Base-by-base conservation (phyloP, 495 filamentous ascomycete species). In the Glarea lozoyensis region DNA sequence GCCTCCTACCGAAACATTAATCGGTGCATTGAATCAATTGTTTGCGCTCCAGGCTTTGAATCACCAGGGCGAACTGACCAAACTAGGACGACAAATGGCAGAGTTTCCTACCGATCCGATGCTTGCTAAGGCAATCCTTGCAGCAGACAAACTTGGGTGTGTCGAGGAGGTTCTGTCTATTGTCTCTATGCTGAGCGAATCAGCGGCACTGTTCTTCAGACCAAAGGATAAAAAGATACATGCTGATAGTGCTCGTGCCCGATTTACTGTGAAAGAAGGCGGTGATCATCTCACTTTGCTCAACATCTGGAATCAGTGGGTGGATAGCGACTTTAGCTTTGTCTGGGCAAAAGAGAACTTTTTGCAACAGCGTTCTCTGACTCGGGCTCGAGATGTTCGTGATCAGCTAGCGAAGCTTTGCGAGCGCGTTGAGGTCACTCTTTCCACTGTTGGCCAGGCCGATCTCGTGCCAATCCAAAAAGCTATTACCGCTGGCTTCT, bases 231-330 rank as follows among this genome's bases (percentile, higher is more conserved):
- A 97, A 68, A 94, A 95, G 54, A 81, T 96, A 35, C 84, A 94
- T 58, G 93, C 92, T 17, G 92, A 96, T 59, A 83, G 84, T 50
- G 92, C 92, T 3, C 81, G 90, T n/a, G 79, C 81, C 22, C 76
- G 93, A 2, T 96, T 97, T 65, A 95, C 92, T 0, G 67, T 88
- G 52, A 88, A 87, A 50, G 88, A 93, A 43, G 92, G 92, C 37
- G 92, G 92, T 31, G 92, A 98, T 62, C 86, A 94, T 56, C 61
- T 89, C 10, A 89, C 88, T 0, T 73, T 90, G 0, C 74, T 98
- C n/a, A 95, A 95, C 54, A 83, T 98, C 57, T 98, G 81, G 82
- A 94, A 94, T 60, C 84, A 94, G 61, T 97, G 88, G 88, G 84
- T 93, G 16, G 93, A 98, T 53, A 77, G 76, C 15, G 89, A 97